These are phyloP conservation scores for Batkoa obscura DNA, from an alignment of 371 early-diverging fungal genomes.

Conservation along the genomic window DNA sequence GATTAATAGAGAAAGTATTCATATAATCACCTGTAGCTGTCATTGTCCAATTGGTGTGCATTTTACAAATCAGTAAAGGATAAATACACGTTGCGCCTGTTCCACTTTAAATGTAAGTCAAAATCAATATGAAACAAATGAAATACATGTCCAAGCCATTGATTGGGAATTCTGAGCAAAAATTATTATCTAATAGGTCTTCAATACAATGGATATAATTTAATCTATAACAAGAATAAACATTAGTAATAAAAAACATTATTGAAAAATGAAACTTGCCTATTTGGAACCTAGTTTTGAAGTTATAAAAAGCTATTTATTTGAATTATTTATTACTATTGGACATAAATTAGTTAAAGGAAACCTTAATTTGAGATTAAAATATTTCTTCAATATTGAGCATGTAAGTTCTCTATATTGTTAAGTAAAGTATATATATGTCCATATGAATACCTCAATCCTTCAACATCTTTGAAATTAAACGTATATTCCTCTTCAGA, in stretches of 20 bases:
- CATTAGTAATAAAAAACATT: not conserved
- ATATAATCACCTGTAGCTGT: not conserved
- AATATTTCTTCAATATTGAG: not conserved
- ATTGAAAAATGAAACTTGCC: not conserved
- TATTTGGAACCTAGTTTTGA: not conserved
- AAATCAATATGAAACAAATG: not conserved
- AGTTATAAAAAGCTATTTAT: not conserved
- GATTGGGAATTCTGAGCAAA: not conserved
- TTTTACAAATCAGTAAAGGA: slow-evolving; percentile 1
- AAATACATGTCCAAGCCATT: not conserved
- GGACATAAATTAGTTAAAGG: not conserved
- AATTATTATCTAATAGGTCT: not conserved
- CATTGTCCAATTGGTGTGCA: not conserved
- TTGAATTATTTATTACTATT: not conserved
- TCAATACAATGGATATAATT: not conserved
- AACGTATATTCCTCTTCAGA: too few relatives aligned
- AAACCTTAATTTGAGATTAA: not conserved
- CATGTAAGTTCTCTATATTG: too few relatives aligned
- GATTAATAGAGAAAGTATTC: not conserved
- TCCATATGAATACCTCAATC: too few relatives aligned
- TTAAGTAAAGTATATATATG: too few relatives aligned
- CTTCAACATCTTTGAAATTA: too few relatives aligned
- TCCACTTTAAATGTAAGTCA: not conserved
- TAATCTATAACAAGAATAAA: not conserved
- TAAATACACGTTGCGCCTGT: not conserved